Conservation (phyloP, 805 yeast genomes). For the Yarrowia yakushimensis region DNA sequence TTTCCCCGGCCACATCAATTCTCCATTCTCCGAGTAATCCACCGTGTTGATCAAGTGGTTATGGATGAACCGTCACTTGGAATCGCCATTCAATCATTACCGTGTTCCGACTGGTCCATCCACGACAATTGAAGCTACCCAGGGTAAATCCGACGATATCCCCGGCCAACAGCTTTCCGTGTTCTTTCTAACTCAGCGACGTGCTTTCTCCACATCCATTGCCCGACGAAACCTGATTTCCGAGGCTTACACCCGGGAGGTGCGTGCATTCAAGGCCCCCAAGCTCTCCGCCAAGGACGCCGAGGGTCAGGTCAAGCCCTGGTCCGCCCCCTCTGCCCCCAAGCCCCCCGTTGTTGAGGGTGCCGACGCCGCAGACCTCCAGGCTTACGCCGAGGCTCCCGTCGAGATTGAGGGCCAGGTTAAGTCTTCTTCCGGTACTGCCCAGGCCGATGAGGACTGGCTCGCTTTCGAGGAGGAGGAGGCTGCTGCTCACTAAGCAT, state of each 20-base stretch:
- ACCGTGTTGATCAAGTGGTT: too few relatives aligned
- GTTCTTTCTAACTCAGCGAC: constrained; percentile 26
- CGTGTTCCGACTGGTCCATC: too few relatives aligned
- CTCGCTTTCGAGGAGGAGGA: constrained; percentile 43
- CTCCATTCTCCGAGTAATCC: too few relatives aligned
- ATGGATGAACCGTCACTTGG: too few relatives aligned
- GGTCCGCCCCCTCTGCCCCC: constrained; percentile 80
- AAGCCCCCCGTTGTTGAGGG: constrained; percentile 78
- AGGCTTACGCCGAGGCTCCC: constrained; percentile 45
- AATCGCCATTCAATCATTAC: too few relatives aligned
- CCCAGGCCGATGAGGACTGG: constrained; percentile 40
- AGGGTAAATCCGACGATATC: too few relatives aligned
- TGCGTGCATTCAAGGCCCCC: constrained; percentile 84
- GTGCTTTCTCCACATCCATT: constrained; percentile 33
- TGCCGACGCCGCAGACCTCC: constrained; percentile 55
- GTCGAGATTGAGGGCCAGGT: constrained; percentile 39
- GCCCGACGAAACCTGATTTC: constrained; percentile 56
- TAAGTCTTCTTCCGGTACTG: constrained; percentile 30
- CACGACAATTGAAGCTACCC: too few relatives aligned
- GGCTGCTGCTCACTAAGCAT: constrained; percentile 35
- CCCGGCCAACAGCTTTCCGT: too few relatives aligned
- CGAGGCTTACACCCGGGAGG: constrained; percentile 81
- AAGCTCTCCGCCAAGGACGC: constrained; percentile 70
- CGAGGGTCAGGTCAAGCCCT: constrained; percentile 73
- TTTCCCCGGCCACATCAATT: too few relatives aligned